phyloP scores from a whole-genome alignment of 164 flowering plant genomes.

The Tetracentron sinense region DNA sequence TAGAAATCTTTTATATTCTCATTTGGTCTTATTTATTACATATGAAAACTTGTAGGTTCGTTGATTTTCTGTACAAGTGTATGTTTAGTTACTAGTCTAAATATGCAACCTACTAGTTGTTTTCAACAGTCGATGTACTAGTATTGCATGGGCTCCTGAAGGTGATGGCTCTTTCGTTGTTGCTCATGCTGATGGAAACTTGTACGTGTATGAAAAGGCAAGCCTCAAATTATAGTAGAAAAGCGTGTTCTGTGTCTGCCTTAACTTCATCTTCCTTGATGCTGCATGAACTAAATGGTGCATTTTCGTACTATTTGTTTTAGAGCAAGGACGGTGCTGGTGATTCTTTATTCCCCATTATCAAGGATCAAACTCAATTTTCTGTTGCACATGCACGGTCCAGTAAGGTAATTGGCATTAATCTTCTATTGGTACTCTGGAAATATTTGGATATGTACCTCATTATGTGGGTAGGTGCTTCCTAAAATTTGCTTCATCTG shows the following conservation, averaged over 20 bases:
- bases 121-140: constrained; percentile 80
- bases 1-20: not conserved
- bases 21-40: not conserved
- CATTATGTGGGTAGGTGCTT: not conserved
- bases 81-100: constrained; percentile 5
- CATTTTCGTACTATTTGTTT: constrained; percentile 11
- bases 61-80: not conserved
- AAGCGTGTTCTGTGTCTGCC: not conserved
- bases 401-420: constrained; percentile 57
- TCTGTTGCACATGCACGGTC: constrained; percentile 91
- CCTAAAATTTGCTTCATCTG: not conserved
- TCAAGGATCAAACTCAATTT: constrained; percentile 88
- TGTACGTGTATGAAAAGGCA: constrained; percentile 94
- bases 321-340: constrained; percentile 90
- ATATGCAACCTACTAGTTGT: constrained; percentile 1
- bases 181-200: constrained; percentile 95
- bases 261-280: constrained; percentile 6
- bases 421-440: not conserved
- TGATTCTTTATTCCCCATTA: constrained; percentile 84
- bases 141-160: constrained; percentile 91
- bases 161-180: constrained; percentile 90
- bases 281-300: constrained; percentile 9
- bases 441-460: not conserved
- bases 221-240: constrained; percentile 19
- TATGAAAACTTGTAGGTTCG: not conserved